Base-by-base conservation (phyloP, 495 filamentous ascomycete genomes). In the Entonaema liquescens region DNA sequence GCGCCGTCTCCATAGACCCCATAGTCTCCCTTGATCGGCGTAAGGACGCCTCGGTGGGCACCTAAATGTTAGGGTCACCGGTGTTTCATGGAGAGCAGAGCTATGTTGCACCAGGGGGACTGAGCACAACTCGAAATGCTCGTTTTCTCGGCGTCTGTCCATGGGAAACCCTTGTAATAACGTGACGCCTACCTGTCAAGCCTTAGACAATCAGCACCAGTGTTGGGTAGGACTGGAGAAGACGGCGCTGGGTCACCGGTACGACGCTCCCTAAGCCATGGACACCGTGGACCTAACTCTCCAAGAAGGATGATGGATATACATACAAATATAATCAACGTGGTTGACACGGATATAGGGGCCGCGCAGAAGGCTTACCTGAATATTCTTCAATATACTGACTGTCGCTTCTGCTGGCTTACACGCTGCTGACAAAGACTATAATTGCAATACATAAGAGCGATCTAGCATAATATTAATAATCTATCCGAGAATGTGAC, bases 11-110 rank as follows among this genome's bases (percentile, higher is more conserved):
- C 63, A 52, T 63, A 71, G 68, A 29, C 56, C 23, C 56, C 63
- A 40, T 63, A 63, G 58, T 47, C 63, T 72, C 70, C 70, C 70
- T 73, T 73, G 65, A 73, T 68, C 65, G 56, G 70, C 64, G 60
- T 28, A 36, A 42, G 12, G 38, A 50, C 40, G 44, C 35, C 44
- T 68, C 70, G 60, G 65, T 58, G 49, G 58, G 25, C 44, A 44
- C 29, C 31, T 52, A 62, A 49, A 67, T 57, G 59, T 72, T 72
- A 67, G 56, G 40, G 40, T 67, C 49, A 52, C 47, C 70, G 55
- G 56, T 63, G 70, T 72, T 72, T 65, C 70, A 68, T 67, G n/a
- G 35, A 50, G 31, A 65, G 47, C 42, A 40, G 26, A 31, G 28
- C 28, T 36, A 63, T 60, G 67, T 65, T 60, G 56, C 55, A 65